A percentile compares a stretch with the other conserved stretches of the same genome.
phyloP scores from a whole-genome alignment of 495 filamentous ascomycete species.

The Cercophora scortea region DNA sequence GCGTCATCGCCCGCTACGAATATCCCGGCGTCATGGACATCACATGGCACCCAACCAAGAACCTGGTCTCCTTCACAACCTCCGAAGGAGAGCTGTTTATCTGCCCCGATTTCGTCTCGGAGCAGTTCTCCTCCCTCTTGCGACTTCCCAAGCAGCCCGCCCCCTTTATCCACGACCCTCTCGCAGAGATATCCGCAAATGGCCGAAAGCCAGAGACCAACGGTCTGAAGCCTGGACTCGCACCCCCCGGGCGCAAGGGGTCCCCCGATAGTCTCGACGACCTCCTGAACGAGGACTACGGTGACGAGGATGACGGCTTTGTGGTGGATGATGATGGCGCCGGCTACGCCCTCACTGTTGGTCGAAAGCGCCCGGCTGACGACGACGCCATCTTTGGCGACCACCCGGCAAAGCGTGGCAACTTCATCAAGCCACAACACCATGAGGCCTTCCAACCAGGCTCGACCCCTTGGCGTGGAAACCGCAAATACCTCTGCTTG shows the following conservation, averaged over 20 bases:
- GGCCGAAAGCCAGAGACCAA: conserved; percentile 46
- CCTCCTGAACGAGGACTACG: conserved; percentile 52
- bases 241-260: conserved; percentile 31
- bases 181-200: conserved; percentile 64
- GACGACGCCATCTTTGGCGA: conserved; percentile 30
- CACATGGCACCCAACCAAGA: conserved; percentile 84
- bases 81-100: conserved; percentile 89
- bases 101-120: conserved; percentile 66
- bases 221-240: conserved; percentile 40
- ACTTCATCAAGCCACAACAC: conserved; percentile 55
- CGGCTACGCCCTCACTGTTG: conserved; percentile 68
- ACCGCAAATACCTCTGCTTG: conserved; percentile 84
- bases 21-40: conserved; percentile 77
- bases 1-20: conserved; percentile 60
- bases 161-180: conserved; percentile 76
- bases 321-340: conserved; percentile 94
- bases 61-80: conserved; percentile 83
- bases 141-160: conserved; percentile 56
- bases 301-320: conserved; percentile 67
- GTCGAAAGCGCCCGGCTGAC: conserved; percentile 59
- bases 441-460: conserved; percentile 88
- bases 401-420: conserved; percentile 34
- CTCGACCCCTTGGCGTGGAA: conserved; percentile 91
- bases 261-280: conserved; percentile 42
- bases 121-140: conserved; percentile 54